A percentile compares a stretch with the other conserved stretches of the same genome.
Evolutionary conservation across 1,284 basidiomycete species (phyloP).

Genomic region (Rhodotorula sp.): DNA sequence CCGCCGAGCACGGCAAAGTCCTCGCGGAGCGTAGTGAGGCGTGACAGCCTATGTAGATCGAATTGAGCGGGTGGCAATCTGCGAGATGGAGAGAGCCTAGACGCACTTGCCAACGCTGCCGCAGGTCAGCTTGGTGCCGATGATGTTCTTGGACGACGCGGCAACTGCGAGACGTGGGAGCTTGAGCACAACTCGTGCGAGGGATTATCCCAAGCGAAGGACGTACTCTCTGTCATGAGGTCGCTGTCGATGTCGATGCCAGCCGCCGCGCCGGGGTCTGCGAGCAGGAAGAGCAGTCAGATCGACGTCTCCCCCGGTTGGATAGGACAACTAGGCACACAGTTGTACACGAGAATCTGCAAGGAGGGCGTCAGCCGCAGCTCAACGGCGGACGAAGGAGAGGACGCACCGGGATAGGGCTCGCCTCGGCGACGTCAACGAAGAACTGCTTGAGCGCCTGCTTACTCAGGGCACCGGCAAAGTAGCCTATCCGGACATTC

Average conservation of each 20-base stretch:
- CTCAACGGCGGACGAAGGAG: no score
- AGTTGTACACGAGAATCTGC: slow-evolving; percentile 78
- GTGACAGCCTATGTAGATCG: slow-evolving; percentile 20
- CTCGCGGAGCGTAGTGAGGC: slow-evolving; percentile 28
- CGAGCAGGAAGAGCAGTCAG: not conserved
- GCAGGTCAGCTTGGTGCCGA: slow-evolving; percentile 43
- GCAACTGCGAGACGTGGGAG: slow-evolving; percentile 13
- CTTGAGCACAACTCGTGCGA: no score
- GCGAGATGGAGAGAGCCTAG: not conserved
- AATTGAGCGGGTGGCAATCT: not conserved
- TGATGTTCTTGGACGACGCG: slow-evolving; percentile 22
- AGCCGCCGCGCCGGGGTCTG: slow-evolving; percentile 65
- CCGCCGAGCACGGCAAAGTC: slow-evolving; percentile 43
- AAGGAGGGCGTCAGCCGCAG: not conserved
- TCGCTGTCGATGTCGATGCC: slow-evolving; percentile 87
- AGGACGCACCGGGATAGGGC: slow-evolving; percentile 67
- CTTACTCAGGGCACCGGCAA: slow-evolving; percentile 55
- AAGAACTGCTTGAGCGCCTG: slow-evolving; percentile 55
- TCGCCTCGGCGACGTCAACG: slow-evolving; percentile 71
- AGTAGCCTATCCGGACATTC: slow-evolving; percentile 46
- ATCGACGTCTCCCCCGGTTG: accelerated
- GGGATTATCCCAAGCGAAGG: not conserved
- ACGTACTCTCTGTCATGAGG: slow-evolving; percentile 59
- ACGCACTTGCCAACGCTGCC: slow-evolving; percentile 34
- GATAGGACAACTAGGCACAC: slow-evolving; percentile 46